Conservation (phyloP, 441 rosid genomes). For the Jatropha multifida region DNA sequence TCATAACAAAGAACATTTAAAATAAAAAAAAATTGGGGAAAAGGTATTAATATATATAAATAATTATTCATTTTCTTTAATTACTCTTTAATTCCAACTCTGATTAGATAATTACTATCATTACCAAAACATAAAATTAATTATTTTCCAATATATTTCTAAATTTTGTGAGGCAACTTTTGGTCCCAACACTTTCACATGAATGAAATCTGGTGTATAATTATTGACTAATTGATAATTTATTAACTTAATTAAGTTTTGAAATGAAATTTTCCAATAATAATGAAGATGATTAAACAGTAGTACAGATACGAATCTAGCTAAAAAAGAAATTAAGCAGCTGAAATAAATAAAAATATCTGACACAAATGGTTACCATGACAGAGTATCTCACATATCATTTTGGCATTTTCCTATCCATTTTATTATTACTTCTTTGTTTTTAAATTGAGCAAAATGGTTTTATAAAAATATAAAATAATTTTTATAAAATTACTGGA, state of each 20-base stretch:
- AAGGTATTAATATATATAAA: too few relatives aligned
- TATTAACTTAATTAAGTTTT: too few relatives aligned
- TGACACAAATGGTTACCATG: background rate
- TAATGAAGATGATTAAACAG: slow-evolving; percentile 20
- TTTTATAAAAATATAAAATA: too few relatives aligned
- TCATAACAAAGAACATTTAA: too few relatives aligned
- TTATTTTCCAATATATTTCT: background rate
- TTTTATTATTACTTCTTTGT: background rate
- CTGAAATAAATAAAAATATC: background rate
- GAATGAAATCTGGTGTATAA: background rate
- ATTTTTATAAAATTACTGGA: too few relatives aligned
- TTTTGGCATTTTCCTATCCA: slow-evolving; percentile 5
- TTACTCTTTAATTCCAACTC: background rate
- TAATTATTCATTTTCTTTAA: too few relatives aligned
- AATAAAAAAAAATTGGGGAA: background rate
- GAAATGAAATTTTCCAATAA: too few relatives aligned
- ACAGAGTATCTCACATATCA: slow-evolving; percentile 9
- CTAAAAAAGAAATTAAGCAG: background rate
- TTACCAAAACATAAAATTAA: background rate
- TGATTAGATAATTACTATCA: too few relatives aligned
- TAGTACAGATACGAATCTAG: background rate
- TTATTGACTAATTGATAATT: background rate
- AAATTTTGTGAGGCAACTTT: background rate
- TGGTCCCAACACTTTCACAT: slow-evolving; percentile 9
- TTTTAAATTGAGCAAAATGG: too few relatives aligned